A percentile compares a stretch with the other conserved stretches of the same genome.
phyloP scores from a whole-genome alignment of 805 yeast genomes.

The Myxozyma vanderwaltii region DNA sequence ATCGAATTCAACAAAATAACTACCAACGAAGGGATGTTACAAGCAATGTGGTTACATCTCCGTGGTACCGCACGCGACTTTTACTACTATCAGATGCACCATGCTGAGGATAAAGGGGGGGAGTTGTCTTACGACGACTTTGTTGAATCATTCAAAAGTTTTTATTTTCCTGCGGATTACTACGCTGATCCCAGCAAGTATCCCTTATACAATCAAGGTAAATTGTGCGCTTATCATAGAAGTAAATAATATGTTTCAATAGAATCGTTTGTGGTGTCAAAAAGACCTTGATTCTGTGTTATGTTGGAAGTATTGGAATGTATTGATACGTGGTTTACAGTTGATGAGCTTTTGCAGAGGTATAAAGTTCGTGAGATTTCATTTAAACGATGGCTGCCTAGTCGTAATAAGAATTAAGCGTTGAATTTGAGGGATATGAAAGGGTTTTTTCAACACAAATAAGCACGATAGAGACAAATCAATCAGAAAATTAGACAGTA shows the following conservation, averaged over 20 bases:
- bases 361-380: conserved; percentile 66
- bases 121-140: background rate
- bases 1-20: background rate
- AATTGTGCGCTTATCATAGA: too few species aligned
- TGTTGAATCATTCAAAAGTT: background rate
- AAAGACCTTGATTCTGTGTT: conserved; percentile 71
- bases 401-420: conserved; percentile 71
- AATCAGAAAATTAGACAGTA: too few species aligned
- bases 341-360: conserved; percentile 46
- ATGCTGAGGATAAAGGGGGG: background rate
- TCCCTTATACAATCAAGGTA: too few species aligned
- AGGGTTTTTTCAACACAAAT: too few species aligned
- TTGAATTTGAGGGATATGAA: background rate
- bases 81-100: background rate
- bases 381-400: conserved; percentile 83
- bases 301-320: conserved; percentile 60
- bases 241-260: too few species aligned
- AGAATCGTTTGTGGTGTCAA: conserved; percentile 87
- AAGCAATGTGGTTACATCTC: background rate
- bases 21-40: background rate
- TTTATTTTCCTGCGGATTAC: background rate
- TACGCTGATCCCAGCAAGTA: too few species aligned
- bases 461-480: too few species aligned
- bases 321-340: conserved; percentile 36
- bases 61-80: background rate